These are phyloP conservation scores for Botryotinia calthae DNA, from an alignment of 2,329 filamentous ascomycete genomes.

Conservation along the genomic window DNA sequence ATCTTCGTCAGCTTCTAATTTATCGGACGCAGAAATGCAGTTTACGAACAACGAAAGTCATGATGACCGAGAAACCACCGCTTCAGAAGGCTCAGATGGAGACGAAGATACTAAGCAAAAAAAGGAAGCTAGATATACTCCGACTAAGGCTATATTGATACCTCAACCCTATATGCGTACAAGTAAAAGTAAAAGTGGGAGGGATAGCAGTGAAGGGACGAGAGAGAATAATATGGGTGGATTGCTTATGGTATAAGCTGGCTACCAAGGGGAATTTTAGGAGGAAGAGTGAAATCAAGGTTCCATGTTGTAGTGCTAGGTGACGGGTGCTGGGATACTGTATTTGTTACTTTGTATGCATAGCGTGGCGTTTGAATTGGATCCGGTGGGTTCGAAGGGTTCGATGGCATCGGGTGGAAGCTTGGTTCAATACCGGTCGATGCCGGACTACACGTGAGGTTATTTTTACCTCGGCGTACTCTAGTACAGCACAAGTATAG, in stretches of 20 bases:
- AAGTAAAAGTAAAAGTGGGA: not conserved
- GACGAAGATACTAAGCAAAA: not conserved
- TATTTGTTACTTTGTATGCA: conserved; percentile 6
- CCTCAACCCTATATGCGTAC: not conserved
- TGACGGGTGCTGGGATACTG: not conserved
- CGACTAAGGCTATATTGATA: conserved; percentile 3
- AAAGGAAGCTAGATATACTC: not conserved
- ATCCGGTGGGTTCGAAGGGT: not conserved
- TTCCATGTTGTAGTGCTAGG: not conserved
- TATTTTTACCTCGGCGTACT: not conserved
- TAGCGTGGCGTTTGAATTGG: conserved; percentile 15
- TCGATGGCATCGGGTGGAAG: not conserved
- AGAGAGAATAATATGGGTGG: conserved; percentile 8
- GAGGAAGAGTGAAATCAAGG: not conserved
- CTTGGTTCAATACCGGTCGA: not conserved
- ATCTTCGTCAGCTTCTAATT: not conserved
- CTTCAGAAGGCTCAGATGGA: not conserved
- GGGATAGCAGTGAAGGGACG: not conserved
- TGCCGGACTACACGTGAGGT: not conserved
- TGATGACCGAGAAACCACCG: not conserved
- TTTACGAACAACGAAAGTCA: not conserved
- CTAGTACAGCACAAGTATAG: not conserved
- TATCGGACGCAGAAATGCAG: not conserved
- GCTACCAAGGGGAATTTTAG: not conserved
- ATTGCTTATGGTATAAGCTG: conserved; percentile 2